Conservation (phyloP, 768 basidiomycete species). For the Jaapia argillacea region DNA sequence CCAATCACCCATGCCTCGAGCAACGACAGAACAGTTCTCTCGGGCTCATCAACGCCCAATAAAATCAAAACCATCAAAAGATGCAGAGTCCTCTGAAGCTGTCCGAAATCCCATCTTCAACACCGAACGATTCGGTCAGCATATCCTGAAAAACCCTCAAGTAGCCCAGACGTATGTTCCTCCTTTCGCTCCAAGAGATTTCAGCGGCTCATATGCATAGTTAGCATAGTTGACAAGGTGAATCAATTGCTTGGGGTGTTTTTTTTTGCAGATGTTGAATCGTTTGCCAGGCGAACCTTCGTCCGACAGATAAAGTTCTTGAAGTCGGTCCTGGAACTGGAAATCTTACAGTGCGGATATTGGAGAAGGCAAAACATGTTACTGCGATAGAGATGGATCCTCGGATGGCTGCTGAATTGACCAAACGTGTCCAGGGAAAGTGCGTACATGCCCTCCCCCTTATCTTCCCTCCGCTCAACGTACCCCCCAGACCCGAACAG, state of each 20-base stretch:
- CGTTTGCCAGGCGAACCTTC: conserved; percentile 64
- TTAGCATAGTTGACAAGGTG: conserved; percentile 57
- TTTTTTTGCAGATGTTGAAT: not conserved
- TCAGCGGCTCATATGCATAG: conserved; percentile 8
- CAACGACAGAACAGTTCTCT: conserved; percentile 65
- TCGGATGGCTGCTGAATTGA: conserved; percentile 95
- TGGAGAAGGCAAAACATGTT: conserved; percentile 88
- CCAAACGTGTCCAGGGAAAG: conserved; percentile 97
- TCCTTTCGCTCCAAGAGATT: not conserved
- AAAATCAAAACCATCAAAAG: conserved; percentile 38
- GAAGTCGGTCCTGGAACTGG: conserved; percentile 98
- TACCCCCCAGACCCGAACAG: conserved; percentile 71
- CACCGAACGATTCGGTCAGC: conserved; percentile 92
- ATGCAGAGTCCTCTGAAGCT: conserved; percentile 25
- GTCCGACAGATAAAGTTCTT: conserved; percentile 90
- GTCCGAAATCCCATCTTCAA: conserved; percentile 85
- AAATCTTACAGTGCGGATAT: conserved; percentile 87
- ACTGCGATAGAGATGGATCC: conserved; percentile 98
- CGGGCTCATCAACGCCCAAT: conserved; percentile 56
- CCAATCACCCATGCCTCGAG: conserved; percentile 80
- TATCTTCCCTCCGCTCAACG: not conserved
- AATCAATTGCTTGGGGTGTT: not conserved
- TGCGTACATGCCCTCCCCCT: conserved; percentile 33
- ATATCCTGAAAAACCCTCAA: conserved; percentile 91
- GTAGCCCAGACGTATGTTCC: conserved; percentile 75